Evolutionary conservation across 2,329 filamentous ascomycete genomes (phyloP).

Genomic region (Sphaerulina vaccinii): DNA sequence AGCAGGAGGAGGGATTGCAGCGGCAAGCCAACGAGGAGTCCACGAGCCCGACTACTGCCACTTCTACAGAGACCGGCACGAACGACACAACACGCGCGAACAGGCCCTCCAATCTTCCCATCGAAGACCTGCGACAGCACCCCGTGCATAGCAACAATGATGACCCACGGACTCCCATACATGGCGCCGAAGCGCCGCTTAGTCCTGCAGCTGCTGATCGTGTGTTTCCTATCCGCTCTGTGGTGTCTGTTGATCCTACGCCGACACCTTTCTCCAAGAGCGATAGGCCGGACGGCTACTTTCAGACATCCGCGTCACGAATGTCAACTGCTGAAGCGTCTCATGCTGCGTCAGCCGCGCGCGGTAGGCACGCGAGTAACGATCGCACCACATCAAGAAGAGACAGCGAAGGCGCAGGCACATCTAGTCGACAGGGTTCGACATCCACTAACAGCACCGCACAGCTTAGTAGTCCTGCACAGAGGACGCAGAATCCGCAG

Average conservation of each 20-base stretch:
- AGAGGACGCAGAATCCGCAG: slow-evolving; percentile 10
- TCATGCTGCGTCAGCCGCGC: neutral
- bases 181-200: slow-evolving; percentile 30
- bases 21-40: neutral
- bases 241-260: slow-evolving; percentile 66
- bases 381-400: slow-evolving; percentile 10
- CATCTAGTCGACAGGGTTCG: slow-evolving; percentile 17
- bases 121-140: slow-evolving; percentile 8
- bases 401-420: neutral
- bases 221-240: slow-evolving; percentile 80
- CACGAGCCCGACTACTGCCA: neutral
- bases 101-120: slow-evolving; percentile 13
- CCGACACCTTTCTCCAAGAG: slow-evolving; percentile 34
- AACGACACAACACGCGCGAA: slow-evolving; percentile 1
- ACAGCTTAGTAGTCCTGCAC: neutral
- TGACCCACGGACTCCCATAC: slow-evolving; percentile 7
- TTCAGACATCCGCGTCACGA: slow-evolving; percentile 32
- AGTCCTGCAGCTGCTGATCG: slow-evolving; percentile 54
- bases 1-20: neutral
- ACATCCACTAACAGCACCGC: slow-evolving; percentile 19
- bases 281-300: slow-evolving; percentile 38
- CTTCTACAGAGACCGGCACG: slow-evolving; percentile 1
- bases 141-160: slow-evolving; percentile 2
- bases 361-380: slow-evolving; percentile 15
- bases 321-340: neutral